These are phyloP conservation scores for Elsinoe fawcettii DNA, from an alignment of 2,329 filamentous ascomycete genomes.

Conservation along the genomic window DNA sequence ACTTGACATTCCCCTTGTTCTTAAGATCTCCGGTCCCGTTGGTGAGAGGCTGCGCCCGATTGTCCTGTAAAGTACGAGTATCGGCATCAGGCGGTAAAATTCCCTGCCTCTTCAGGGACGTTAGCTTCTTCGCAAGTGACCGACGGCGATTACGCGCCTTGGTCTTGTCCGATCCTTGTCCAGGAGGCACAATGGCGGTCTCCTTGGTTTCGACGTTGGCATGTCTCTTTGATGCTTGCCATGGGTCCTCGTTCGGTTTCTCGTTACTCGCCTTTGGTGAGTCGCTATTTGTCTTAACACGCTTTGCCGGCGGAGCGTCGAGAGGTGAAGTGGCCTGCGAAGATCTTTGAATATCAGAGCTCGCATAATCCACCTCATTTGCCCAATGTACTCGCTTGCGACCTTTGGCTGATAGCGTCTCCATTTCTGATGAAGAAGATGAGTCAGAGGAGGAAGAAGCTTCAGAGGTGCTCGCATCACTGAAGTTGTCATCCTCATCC, in stretches of 20 bases:
- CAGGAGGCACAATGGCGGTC: conserved; percentile 32
- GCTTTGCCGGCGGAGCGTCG: background rate
- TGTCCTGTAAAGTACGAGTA: conserved; percentile 39
- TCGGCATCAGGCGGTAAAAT: conserved; percentile 45
- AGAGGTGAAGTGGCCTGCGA: background rate
- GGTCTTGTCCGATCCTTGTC: conserved; percentile 44
- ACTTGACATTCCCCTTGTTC: background rate
- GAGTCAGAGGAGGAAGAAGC: background rate
- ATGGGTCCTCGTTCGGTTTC: background rate
- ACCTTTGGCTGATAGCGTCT: background rate
- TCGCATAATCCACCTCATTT: background rate
- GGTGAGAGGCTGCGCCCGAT: background rate
- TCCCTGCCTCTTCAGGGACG: conserved; percentile 47
- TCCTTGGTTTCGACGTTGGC: background rate
- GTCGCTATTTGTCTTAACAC: background rate
- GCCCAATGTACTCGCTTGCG: conserved; percentile 10
- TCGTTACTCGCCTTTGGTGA: background rate
- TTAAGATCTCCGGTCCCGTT: background rate
- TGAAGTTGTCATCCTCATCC: conserved; percentile 19
- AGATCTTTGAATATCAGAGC: too few relatives aligned
- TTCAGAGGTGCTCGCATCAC: background rate
- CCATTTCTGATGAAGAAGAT: background rate
- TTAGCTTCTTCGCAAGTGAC: conserved; percentile 42
- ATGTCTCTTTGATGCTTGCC: background rate
- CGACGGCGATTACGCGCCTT: conserved; percentile 49